These are phyloP conservation scores for Coleophoma cylindrospora DNA, from an alignment of 2,329 filamentous ascomycete genomes.

Conservation along the genomic window DNA sequence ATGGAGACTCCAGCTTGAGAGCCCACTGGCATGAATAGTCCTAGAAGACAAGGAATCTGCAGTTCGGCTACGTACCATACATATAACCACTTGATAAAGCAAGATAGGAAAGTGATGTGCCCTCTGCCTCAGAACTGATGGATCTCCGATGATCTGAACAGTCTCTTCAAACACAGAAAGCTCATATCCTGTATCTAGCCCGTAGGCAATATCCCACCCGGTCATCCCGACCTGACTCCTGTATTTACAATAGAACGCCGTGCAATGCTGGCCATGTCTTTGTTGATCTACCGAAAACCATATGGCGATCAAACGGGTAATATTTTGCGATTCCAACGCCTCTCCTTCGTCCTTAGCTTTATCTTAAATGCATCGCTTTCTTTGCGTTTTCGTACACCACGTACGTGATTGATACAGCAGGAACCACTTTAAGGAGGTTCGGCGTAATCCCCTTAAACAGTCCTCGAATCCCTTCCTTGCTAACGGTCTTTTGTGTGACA, in stretches of 20 bases:
- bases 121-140: too few relatives aligned
- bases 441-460: conserved; percentile 94
- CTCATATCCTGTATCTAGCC: background rate
- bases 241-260: background rate
- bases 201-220: background rate
- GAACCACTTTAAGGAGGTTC: conserved; percentile 93
- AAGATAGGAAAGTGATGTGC: too few relatives aligned
- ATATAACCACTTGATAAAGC: too few relatives aligned
- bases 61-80: too few relatives aligned
- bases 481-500: conserved; percentile 77
- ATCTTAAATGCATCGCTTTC: conserved; percentile 46
- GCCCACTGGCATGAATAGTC: too few relatives aligned
- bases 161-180: background rate
- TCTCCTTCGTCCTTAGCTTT: background rate
- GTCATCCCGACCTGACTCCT: background rate
- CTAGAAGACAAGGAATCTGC: too few relatives aligned
- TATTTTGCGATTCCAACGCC: background rate
- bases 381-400: conserved; percentile 92
- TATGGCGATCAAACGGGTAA: too few relatives aligned
- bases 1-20: too few relatives aligned
- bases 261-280: background rate
- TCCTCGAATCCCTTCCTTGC: conserved; percentile 77
- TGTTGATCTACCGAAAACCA: background rate
- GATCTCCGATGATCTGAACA: background rate
- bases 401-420: conserved; percentile 92